Conservation (phyloP, 805 yeast species). For the Candida saitoana region DNA sequence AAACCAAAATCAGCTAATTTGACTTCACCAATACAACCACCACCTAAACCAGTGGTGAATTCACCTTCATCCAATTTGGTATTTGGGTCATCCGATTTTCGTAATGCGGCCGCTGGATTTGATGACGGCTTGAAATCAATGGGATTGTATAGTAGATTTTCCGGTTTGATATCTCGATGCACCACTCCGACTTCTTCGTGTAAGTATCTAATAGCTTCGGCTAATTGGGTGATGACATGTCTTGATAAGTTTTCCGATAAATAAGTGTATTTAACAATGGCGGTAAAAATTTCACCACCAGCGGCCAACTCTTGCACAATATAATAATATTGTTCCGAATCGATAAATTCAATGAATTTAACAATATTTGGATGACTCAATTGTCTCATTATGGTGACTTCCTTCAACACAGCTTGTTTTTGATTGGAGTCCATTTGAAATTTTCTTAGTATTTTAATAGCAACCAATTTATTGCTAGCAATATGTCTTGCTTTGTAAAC, state of each 20-base stretch:
- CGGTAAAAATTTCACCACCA: slow-evolving; percentile 75
- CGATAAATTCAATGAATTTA: slow-evolving; percentile 60
- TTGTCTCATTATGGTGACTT: slow-evolving; percentile 70
- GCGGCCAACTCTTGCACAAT: slow-evolving; percentile 68
- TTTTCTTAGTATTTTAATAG: slow-evolving; percentile 63
- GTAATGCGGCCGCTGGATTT: slow-evolving; percentile 32
- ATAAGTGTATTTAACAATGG: slow-evolving; percentile 63
- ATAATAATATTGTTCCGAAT: slow-evolving; percentile 57
- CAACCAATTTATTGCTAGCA: slow-evolving; percentile 39
- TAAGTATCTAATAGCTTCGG: slow-evolving; percentile 60
- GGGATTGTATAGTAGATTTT: slow-evolving; percentile 63
- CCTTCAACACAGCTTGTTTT: slow-evolving; percentile 70
- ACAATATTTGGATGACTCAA: slow-evolving; percentile 63
- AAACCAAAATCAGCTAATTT: slow-evolving; percentile 95
- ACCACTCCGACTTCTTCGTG: slow-evolving; percentile 75
- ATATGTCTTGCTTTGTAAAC: slow-evolving; percentile 59
- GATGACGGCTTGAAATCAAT: slow-evolving; percentile 48
- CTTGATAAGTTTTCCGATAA: slow-evolving; percentile 61
- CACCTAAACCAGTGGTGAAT: slow-evolving; percentile 76
- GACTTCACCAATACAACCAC: slow-evolving; percentile 86
- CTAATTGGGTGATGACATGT: slow-evolving; percentile 61
- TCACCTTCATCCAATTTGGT: slow-evolving; percentile 83
- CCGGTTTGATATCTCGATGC: slow-evolving; percentile 82
- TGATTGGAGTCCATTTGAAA: slow-evolving; percentile 60
- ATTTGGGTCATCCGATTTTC: slow-evolving; percentile 66